Conservation (phyloP, 495 filamentous ascomycete species). For the Bacidia rubella region DNA sequence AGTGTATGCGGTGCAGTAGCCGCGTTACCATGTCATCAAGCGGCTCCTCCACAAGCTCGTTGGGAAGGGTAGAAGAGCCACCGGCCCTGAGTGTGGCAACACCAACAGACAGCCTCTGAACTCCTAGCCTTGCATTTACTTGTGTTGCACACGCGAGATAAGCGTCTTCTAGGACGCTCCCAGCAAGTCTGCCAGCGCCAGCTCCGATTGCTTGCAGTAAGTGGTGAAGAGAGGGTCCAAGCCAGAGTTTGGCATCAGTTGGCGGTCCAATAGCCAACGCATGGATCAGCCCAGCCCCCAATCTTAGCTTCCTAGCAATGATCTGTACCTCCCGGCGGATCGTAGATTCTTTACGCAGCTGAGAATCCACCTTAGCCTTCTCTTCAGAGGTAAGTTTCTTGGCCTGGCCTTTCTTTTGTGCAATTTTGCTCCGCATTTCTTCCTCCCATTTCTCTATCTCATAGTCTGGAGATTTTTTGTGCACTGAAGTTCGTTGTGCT, state of each 20-base stretch:
- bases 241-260: conserved; percentile 72
- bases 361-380: conserved; percentile 76
- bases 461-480: conserved; percentile 83
- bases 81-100: conserved; percentile 70
- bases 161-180: conserved; percentile 60
- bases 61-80: conserved; percentile 55
- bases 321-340: conserved; percentile 58
- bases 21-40: conserved; percentile 79
- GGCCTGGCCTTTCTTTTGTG: conserved; percentile 79
- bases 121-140: conserved; percentile 61
- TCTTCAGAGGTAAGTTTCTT: conserved; percentile 87
- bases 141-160: conserved; percentile 66
- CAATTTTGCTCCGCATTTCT: conserved; percentile 76
- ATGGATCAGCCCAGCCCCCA: conserved; percentile 73
- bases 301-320: conserved; percentile 52
- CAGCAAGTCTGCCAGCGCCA: conserved; percentile 68
- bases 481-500: conserved; percentile 44
- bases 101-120: conserved; percentile 67
- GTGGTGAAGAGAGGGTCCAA: conserved; percentile 58
- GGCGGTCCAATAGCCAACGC: conserved; percentile 74
- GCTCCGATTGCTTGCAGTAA: conserved; percentile 59
- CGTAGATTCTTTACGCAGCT: conserved; percentile 69
- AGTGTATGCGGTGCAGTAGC: conserved; percentile 79
- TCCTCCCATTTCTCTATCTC: conserved; percentile 95
- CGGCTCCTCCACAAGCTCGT: conserved; percentile 60